Conservation (phyloP, 1,284 basidiomycete species). For the Cystobasidium sp. region DNA sequence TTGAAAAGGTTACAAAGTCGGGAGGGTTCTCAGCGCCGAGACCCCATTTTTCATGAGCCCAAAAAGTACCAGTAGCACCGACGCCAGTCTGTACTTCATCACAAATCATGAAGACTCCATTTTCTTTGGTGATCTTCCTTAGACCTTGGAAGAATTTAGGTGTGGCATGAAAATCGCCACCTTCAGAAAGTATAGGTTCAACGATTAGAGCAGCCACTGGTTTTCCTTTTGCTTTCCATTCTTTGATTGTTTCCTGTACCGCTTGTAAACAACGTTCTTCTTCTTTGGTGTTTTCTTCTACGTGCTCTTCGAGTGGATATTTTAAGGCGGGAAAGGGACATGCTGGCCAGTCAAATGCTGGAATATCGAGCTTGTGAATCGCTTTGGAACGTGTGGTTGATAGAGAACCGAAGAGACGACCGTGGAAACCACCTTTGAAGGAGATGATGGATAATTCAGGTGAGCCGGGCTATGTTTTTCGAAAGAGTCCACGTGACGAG, state of each 20-base stretch:
- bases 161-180: conserved; percentile 64
- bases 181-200: conserved; percentile 62
- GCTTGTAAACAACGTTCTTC: conserved; percentile 56
- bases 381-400: conserved; percentile 60
- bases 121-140: conserved; percentile 60
- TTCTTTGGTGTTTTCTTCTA: conserved; percentile 59
- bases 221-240: conserved; percentile 57
- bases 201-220: conserved; percentile 64
- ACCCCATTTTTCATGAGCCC: conserved; percentile 65
- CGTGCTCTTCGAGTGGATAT: conserved; percentile 61
- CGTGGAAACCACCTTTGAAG: conserved; percentile 63
- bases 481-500: not conserved
- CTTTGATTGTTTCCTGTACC: conserved; percentile 58
- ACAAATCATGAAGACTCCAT: conserved; percentile 63
- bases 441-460: conserved; percentile 62
- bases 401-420: conserved; percentile 61
- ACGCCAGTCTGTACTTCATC: conserved; percentile 63
- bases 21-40: conserved; percentile 56
- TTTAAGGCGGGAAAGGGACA: conserved; percentile 62
- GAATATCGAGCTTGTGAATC: conserved; percentile 61
- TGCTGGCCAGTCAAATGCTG: conserved; percentile 64
- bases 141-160: conserved; percentile 62
- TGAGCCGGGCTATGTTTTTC: conserved; percentile 57
- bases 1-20: conserved; percentile 64
- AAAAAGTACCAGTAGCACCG: conserved; percentile 63